Evolutionary conservation across 2,329 filamentous ascomycete species (phyloP), one percentile per base, ranked within the genome.

Genomic region (Arthrobotrys entomopaga): DNA sequence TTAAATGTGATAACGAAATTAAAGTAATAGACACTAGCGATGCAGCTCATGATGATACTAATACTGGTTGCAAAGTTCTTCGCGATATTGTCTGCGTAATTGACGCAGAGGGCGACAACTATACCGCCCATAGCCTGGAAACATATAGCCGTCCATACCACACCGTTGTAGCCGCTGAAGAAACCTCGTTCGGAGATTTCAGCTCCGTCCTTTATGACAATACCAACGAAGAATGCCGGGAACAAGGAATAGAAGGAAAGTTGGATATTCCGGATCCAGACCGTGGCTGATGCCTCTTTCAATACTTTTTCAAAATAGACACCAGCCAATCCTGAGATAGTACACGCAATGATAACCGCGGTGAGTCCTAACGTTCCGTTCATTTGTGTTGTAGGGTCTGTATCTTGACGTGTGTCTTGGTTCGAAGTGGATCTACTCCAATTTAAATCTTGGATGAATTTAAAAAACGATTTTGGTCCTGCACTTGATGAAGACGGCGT

Each of bases 221-320:
- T 89, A 0, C 94, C 95, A 61, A 96, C 86, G 67, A 98, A 88
- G 0, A 97, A 84, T 0, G 93, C 91, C 0, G 94, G 92, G 79
- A 97, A 94, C 1, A 98, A 84, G 0, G 93, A 97, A 83, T 97
- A 99, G 80, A 97, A 91, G 0, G 93, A 93, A 22, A 99, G 84
- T 81, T 99, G 95, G 52, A 97, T 90, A 80, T 98, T 99, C 75
- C 95, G 89, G 49, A 95, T 89, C 95, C 95, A 99, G 13, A 98
- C 85, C 0, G 92, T 94, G 3, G 89, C 89, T 54, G 88, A 86
- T 15, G 91, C 90, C 77, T 97, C 91, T 81, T 96, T 97, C 64
- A 98, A 84, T 2, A 97, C 89, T 82, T 96, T 97, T 81, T 98
- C 91, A 77, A 94, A 93, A 79, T 91, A 92, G 0, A 94, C 92